Percentiles rank a stretch among this genome's conserved stretches.
Evolutionary conservation across 768 basidiomycete genomes (phyloP).

Genomic region (Podaxis carcinomalis): DNA sequence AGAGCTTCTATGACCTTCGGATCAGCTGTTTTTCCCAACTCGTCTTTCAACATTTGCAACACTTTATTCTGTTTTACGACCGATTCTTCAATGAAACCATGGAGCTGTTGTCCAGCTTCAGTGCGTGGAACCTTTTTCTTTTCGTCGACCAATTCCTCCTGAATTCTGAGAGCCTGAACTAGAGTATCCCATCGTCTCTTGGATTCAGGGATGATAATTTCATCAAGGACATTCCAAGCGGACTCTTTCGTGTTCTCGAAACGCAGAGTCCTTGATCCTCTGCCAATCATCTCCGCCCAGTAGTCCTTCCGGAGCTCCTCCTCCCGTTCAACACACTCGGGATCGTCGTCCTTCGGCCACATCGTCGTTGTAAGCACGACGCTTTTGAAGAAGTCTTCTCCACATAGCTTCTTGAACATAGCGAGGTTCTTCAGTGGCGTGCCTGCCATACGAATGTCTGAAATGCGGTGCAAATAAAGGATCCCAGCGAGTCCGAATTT

Average conservation of each 20-base stretch:
- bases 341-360: neutral
- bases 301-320: neutral
- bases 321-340: neutral
- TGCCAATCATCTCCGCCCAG: neutral
- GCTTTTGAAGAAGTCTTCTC: neutral
- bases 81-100: neutral
- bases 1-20: neutral
- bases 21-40: neutral
- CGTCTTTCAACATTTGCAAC: neutral
- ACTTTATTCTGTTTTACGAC: neutral
- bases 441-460: constrained; percentile 3
- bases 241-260: neutral
- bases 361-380: neutral
- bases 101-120: neutral
- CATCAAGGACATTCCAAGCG: neutral
- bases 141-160: neutral
- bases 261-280: neutral
- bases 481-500: neutral
- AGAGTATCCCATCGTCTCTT: neutral
- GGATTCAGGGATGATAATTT: neutral
- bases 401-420: constrained; percentile 17
- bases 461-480: constrained; percentile 13
- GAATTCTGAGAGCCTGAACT: neutral
- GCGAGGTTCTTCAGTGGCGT: constrained; percentile 4
- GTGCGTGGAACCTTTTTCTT: neutral